Evolutionary conservation across 2,329 filamentous ascomycete species (phyloP).

Genomic region (Epichloe gansuensis): DNA sequence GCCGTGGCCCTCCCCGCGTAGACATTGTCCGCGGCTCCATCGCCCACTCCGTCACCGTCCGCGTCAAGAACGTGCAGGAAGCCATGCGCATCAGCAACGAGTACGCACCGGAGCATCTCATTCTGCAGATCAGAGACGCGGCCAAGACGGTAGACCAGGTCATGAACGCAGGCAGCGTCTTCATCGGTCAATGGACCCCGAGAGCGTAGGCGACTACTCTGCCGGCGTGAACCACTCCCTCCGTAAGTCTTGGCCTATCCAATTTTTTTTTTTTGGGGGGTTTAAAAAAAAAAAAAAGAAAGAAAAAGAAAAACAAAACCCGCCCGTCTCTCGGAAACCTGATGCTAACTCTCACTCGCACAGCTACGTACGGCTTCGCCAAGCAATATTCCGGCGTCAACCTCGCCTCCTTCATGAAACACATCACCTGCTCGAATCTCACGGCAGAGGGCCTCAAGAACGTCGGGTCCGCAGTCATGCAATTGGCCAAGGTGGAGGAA

Average conservation of each 20-base stretch:
- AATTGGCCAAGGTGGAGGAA: constrained; percentile 86
- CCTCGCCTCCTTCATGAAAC: constrained; percentile 89
- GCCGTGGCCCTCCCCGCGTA: constrained; percentile 73
- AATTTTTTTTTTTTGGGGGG: background rate
- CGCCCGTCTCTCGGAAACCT: no score
- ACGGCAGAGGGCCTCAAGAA: constrained; percentile 75
- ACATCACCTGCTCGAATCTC: constrained; percentile 90
- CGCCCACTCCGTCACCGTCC: constrained; percentile 79
- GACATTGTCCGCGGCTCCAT: constrained; percentile 89
- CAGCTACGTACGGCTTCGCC: constrained; percentile 93
- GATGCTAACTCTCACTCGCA: background rate
- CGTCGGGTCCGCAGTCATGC: constrained; percentile 84
- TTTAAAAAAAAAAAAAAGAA: background rate
- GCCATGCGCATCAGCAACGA: constrained; percentile 78
- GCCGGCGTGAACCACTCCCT: constrained; percentile 96
- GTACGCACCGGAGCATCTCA: constrained; percentile 94
- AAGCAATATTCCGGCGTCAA: constrained; percentile 99
- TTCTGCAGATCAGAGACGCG: constrained; percentile 74
- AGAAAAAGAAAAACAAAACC: background rate
- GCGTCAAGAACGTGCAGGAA: constrained; percentile 57
- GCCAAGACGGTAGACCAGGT: constrained; percentile 64
- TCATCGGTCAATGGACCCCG: constrained; percentile 91
- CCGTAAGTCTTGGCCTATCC: constrained; percentile 50
- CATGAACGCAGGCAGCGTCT: constrained; percentile 90
- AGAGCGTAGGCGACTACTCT: constrained; percentile 96